phyloP scores from a whole-genome alignment of 2,329 filamentous ascomycete species.

The Hypoxylon sp. region DNA sequence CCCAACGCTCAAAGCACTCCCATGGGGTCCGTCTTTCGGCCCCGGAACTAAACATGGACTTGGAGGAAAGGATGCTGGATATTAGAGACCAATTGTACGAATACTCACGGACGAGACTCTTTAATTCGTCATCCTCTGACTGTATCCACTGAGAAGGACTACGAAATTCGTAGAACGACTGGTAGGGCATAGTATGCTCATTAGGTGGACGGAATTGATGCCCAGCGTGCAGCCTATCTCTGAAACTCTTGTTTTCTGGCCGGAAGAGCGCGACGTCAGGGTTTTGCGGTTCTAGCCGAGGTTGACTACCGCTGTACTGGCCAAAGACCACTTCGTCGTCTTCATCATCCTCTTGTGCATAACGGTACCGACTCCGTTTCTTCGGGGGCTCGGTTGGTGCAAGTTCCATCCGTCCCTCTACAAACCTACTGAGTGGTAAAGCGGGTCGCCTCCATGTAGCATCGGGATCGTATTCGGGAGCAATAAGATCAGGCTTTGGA shows the following conservation, averaged over 20 bases:
- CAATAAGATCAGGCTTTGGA: constrained; percentile 70
- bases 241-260: constrained; percentile 88
- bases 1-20: constrained; percentile 99
- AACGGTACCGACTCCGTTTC: constrained; percentile 87
- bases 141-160: constrained; percentile 92
- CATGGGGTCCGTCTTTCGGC: constrained; percentile 93
- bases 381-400: constrained; percentile 74
- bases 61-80: constrained; percentile 80
- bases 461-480: constrained; percentile 75
- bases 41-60: constrained; percentile 84
- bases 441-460: constrained; percentile 82
- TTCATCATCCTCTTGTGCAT: constrained; percentile 79
- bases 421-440: constrained; percentile 87
- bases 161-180: constrained; percentile 90
- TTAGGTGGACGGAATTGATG: constrained; percentile 95
- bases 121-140: constrained; percentile 91
- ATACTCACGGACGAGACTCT: constrained; percentile 87
- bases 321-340: constrained; percentile 59
- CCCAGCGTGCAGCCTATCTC: constrained; percentile 89
- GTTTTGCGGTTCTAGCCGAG: constrained; percentile 75
- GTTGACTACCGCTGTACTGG: constrained; percentile 48
- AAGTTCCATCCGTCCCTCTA: constrained; percentile 83
- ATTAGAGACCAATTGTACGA: constrained; percentile 99
- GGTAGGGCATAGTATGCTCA: constrained; percentile 90
- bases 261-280: constrained; percentile 89